Evolutionary conservation across 2,329 filamentous ascomycete genomes (phyloP), one percentile per base, ranked within the genome.

Genomic region (Penicillium polonicum): DNA sequence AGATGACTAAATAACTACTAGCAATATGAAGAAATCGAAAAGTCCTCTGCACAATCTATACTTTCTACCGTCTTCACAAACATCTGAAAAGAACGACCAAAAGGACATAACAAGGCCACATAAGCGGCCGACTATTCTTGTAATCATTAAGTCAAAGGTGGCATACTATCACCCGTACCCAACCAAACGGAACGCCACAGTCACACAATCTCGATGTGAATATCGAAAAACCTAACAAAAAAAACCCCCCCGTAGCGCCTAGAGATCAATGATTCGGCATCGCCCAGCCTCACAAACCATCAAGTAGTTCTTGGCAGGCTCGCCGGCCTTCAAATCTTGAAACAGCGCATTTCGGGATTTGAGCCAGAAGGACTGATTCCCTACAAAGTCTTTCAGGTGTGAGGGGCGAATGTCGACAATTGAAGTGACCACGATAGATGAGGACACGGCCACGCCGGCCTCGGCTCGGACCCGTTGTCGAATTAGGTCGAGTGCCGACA

Each of bases 341-440:
- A 73, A 71, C 31, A 77, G 50, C 5, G 65, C 48, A 57, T 78
- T 78, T 36, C 74, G 72, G 31, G 60, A 63, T 52, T 70, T 69
- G 38, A 78, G 59, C 76, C 76, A 78, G 55, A 69, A 69, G 9
- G 75, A 74, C 36, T 69, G 65, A 42, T 72, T 72, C 2, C 68
- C 67, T 41, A 69, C 69, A 60, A 70, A 70, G 48, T 73, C 69
- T n/a, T 65, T 70, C n/a, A 67, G 44, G 51, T 71, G 70, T 4
- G 70, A 69, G 9, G 71, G 66, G 19, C 71, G 68, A 42, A 74
- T 65, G 63, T 78, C 75, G 27, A 78, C 68, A 17, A 78, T 53
- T 1, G 74, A 71, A 6, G 71, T 60, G 5, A 65, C 69, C 5
- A 70, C 68, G 2, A 70, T 67, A 2, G 71, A 72, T 0, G 75